Conservation (phyloP, 805 yeast genomes). For the Pichia gijzeniarum region DNA sequence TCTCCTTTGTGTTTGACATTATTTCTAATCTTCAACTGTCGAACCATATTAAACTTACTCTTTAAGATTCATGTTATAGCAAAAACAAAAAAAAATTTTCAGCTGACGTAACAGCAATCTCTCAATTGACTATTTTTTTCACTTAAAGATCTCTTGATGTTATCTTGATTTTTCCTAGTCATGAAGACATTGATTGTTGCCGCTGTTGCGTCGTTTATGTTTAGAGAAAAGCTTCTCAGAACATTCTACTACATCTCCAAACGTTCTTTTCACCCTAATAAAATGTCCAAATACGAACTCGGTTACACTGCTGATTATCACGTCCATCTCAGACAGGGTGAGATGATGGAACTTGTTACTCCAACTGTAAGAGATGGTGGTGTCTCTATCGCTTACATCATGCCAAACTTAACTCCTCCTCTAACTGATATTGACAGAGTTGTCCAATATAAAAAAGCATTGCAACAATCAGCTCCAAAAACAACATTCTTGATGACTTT, state of each 20-base stretch:
- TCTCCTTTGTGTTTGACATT: background rate
- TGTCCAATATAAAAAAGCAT: conserved; percentile 54
- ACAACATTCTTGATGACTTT: conserved; percentile 91
- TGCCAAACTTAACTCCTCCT: conserved; percentile 97
- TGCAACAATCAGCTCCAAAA: conserved; percentile 64
- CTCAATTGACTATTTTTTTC: background rate
- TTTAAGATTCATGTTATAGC: background rate
- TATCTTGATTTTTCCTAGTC: background rate
- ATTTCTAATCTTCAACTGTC: too few species aligned
- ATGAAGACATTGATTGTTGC: background rate
- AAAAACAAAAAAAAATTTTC: conserved; percentile 6
- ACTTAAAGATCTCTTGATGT: background rate
- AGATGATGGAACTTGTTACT: conserved; percentile 85
- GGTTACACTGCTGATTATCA: conserved; percentile 88
- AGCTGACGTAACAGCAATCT: conserved; percentile 1
- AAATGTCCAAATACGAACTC: conserved; percentile 36
- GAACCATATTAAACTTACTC: background rate
- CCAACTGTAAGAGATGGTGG: conserved; percentile 93
- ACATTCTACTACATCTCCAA: background rate
- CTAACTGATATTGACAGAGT: conserved; percentile 71
- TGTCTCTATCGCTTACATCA: conserved; percentile 80
- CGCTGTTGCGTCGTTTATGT: background rate
- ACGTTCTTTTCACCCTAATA: background rate
- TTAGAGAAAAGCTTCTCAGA: background rate
- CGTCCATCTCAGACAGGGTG: conserved; percentile 91